Base-by-base conservation (phyloP, 73 alveolate genomes). In the Paramecium primaurelia region DNA sequence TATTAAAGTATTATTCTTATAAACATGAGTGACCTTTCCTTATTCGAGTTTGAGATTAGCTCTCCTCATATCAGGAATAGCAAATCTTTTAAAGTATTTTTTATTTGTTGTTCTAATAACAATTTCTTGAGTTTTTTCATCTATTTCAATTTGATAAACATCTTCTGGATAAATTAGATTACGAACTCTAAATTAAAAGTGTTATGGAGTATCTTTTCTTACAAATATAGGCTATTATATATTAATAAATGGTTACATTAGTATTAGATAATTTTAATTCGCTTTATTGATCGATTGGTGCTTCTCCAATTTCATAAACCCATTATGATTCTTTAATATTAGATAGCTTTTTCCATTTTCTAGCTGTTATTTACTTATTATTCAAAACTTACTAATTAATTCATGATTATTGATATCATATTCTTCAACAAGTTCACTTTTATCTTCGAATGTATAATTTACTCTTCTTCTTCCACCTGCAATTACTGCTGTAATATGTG, bases 281-380 rank as follows among this genome's bases (percentile, higher is more conserved):
- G 2, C 71, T 14, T 22, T 86, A 36, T 32, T 26, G 44, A 40
- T 64, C 84, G 8, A 14, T 28, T 59, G 94, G 95, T 16, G 97
- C 98, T 92, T 98, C 99, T n/a, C 99, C 99, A 32, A 98, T 96
- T 95, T 98, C 99, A 51, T 94, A 97, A 12, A 93, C 97, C 99
- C 99, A 98, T 42, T 92, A 71, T 26, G 98, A 98, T 77, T 97
- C 97, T 49, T 99, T 99, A 45, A 98, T 75, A 92, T 98, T 98
- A 71, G 97, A 95, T 25, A 93, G 93, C 92, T 96, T 92, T 92
- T 93, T 93, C 75, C 93, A 60, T 77, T 77, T 93, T 40, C 96
- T 73, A 59, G 60, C 77, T 89, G 36, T 60, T 30, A 6, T 32
- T 64, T 18, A 64, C 10, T 58, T 26, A 32, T 34, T 30, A 59